Evolutionary conservation across 805 yeast species (phyloP), one percentile per base, ranked within the genome.

Genomic region (Starmerella khaoyaiensis): DNA sequence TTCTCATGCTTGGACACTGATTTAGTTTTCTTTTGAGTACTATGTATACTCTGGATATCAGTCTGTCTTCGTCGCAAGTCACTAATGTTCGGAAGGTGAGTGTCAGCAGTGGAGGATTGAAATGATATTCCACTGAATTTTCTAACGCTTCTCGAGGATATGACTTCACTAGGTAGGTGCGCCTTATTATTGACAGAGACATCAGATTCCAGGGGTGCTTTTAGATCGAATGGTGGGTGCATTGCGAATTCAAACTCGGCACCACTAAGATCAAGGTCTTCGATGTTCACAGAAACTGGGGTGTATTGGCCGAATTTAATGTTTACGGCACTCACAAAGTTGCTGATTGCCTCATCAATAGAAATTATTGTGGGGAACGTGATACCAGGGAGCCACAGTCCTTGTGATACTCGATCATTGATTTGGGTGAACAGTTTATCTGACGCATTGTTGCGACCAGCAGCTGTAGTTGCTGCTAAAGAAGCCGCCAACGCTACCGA

Each of bases 381-480:
- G 33, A 49, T 42, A 1, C 51, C 52, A 9, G 52, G 46, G 4
- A 49, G 42, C 53, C 53, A 49, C 10, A 24, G 34, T 12, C 28
- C 20, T 2, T n/a, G 6, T 12, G 31, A 16, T 9, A 49, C 53
- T 4, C 47, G 41, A 9, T 11, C 16, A 7, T 32, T 14, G 28
- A 49, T 45, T 18, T 27, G 29, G 4, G 29, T 23, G 22, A 45
- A 41, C 6, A 39, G 21, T 9, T 2, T 10, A n/a, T 20, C n/a
- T 3, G 49, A 47, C 7, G 42, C 40, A 20, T 26, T 33, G 11
- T 37, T 35, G 8, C 36, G 39, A 11, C 26, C 34, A 3, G n/a
- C n/a, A n/a, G n/a, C n/a, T n/a, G n/a, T n/a, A n/a, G n/a, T n/a
- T n/a, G n/a, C n/a, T n/a, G n/a, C n/a, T n/a, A n/a, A n/a, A n/a